Conservation (phyloP, 495 filamentous ascomycete species). For the Sporormia fimetaria region DNA sequence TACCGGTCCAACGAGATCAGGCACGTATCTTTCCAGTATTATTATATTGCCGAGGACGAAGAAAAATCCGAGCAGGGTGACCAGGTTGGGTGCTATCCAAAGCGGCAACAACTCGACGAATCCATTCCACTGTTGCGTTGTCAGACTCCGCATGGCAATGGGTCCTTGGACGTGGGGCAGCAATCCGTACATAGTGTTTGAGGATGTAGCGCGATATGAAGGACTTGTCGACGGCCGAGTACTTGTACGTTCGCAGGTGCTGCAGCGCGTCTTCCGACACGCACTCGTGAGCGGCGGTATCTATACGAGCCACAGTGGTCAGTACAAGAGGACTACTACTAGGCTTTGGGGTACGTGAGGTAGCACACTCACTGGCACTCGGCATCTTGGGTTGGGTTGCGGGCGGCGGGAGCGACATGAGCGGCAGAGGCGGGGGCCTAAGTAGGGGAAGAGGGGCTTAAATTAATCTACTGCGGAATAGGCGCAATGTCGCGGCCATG, state of each 20-base stretch:
- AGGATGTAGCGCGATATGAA: conserved; percentile 86
- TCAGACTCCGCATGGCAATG: conserved; percentile 10
- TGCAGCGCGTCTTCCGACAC: conserved; percentile 60
- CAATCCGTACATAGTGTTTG: conserved; percentile 70
- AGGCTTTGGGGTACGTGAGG: conserved; percentile 7
- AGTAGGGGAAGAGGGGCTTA: too few relatives aligned
- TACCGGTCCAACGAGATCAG: conserved; percentile 86
- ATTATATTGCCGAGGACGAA: conserved; percentile 83
- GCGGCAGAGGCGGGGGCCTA: background rate
- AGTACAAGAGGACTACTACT: too few relatives aligned
- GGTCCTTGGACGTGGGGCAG: conserved; percentile 11
- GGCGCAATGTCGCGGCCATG: too few relatives aligned
- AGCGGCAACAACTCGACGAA: conserved; percentile 84
- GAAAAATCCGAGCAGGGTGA: conserved; percentile 88
- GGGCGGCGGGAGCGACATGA: conserved; percentile 19
- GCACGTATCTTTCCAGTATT: conserved; percentile 69
- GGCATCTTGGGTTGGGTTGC: conserved; percentile 20
- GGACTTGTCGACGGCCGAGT: conserved; percentile 95
- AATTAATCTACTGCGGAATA: too few relatives aligned
- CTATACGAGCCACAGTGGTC: conserved; percentile 12
- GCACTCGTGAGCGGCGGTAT: conserved; percentile 42
- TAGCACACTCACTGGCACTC: conserved; percentile 10
- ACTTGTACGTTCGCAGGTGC: conserved; percentile 91
- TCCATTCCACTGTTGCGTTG: conserved; percentile 72
- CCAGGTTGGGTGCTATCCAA: conserved; percentile 97